Conservation (phyloP, 441 rosid genomes). For the Macaranga tanarius region DNA sequence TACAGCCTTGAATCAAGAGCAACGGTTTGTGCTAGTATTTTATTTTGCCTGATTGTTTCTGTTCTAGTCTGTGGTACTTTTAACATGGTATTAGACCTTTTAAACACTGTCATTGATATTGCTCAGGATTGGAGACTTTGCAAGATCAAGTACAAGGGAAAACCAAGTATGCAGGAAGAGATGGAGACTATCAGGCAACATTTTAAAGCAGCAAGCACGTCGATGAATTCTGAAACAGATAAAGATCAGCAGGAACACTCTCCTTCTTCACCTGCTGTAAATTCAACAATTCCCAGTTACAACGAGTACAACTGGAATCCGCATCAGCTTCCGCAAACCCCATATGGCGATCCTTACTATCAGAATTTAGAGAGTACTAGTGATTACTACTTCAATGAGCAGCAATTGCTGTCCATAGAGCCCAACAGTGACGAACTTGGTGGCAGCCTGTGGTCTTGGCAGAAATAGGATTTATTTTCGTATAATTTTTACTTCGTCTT, state of each 20-base stretch:
- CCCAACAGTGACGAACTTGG: constrained; percentile 7
- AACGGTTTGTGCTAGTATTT: constrained; percentile 21
- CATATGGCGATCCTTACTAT: background rate
- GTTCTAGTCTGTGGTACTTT: background rate
- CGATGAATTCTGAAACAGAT: background rate
- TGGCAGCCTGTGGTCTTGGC: constrained; percentile 31
- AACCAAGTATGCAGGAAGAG: constrained; percentile 27
- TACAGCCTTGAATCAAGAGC: constrained; percentile 26
- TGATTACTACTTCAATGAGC: background rate
- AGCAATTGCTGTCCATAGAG: background rate
- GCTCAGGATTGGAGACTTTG: constrained; percentile 30
- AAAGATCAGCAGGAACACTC: background rate
- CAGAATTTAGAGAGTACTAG: background rate
- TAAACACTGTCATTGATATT: background rate
- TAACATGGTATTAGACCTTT: background rate
- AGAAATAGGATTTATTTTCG: background rate
- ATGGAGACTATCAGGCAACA: constrained; percentile 22
- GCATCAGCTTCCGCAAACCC: background rate
- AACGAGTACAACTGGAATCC: background rate
- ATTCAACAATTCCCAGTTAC: background rate
- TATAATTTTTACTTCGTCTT: background rate
- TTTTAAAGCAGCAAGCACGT: background rate
- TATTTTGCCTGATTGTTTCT: background rate
- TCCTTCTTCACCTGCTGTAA: background rate
- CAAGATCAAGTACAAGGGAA: constrained; percentile 30